phyloP scores from a whole-genome alignment of 1,139 yeast genomes.

The Magnusiomyces sp. region DNA sequence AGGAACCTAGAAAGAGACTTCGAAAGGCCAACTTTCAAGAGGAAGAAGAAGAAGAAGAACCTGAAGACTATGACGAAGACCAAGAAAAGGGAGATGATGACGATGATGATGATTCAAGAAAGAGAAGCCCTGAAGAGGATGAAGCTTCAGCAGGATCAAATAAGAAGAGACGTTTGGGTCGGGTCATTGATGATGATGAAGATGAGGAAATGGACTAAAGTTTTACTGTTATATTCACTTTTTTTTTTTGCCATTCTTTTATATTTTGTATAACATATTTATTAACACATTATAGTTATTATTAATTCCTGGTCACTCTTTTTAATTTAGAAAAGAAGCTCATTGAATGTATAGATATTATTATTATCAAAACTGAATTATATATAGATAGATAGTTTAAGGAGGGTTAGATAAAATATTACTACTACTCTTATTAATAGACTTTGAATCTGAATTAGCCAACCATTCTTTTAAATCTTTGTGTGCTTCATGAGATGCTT shows the following conservation, averaged over 20 bases:
- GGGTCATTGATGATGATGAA: slow-evolving; percentile 27
- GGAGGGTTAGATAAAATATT: too few relatives aligned
- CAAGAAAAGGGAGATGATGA: not conserved
- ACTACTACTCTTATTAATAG: too few relatives aligned
- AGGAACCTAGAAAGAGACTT: slow-evolving; percentile 10
- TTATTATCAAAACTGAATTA: too few relatives aligned
- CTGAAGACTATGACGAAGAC: not conserved
- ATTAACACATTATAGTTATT: too few relatives aligned
- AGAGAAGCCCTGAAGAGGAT: slow-evolving; percentile 1
- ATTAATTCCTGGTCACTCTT: too few relatives aligned
- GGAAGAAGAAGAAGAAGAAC: slow-evolving; percentile 2
- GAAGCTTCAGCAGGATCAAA: slow-evolving; percentile 12
- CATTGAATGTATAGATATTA: too few relatives aligned
- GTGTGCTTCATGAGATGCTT: slow-evolving; percentile 50
- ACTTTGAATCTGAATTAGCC: slow-evolving; percentile 8
- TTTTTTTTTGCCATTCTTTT: too few relatives aligned
- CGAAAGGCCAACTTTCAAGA: not conserved
- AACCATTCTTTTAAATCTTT: slow-evolving; percentile 61
- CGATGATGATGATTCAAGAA: not conserved
- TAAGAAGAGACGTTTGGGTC: slow-evolving; percentile 22
- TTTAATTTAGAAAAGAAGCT: too few relatives aligned
- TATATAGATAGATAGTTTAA: too few relatives aligned
- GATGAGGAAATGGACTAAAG: slow-evolving; percentile 15
- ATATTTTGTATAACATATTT: too few relatives aligned
- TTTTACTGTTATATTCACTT: too few relatives aligned